Base-by-base conservation (phyloP, 768 basidiomycete species). In the Calocera cornea region DNA sequence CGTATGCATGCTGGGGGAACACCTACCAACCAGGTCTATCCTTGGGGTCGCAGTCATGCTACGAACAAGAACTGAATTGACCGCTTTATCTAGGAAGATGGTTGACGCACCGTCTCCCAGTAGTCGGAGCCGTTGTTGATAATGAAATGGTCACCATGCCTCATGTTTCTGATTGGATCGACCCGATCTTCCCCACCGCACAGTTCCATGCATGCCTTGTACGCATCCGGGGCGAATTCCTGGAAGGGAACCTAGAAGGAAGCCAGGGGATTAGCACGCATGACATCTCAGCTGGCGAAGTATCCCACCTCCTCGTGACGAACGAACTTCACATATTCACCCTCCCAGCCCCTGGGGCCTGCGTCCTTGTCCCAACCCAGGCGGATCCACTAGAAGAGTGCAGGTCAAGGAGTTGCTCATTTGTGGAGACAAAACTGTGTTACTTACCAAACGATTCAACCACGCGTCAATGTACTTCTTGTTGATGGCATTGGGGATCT, bases 401-500 rank as follows among this genome's bases (percentile, higher is more conserved):
- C 19, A 19, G 24, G 5, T 8, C 19, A 47, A 19, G 16, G 5
- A 47, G 16, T 47, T 19, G 16, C 44, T 47, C 24, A 19, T n/a
- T n/a, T n/a, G 19, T 19, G 44, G 44, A 47, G 24, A 47, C 19
- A 19, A 7, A 19, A 5, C 5, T 14, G 24, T 8, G 24, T 47
- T 17, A 19, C 44, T 47, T 70, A 72, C 16, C 44, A 47, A 19
- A 19, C 44, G 16, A 7, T 47, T 47, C 44, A 47, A 7, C 44
- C 80, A 83, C 44, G 81, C 79, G 29, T 71, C 78, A 1, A 84
- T 79, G 68, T 83, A 79, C 72, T 82, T 81, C 69, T 77, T 77
- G 7, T 81, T 79, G 72, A 86, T 86, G 0, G 83, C 84, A 34
- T 78, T 72, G 70, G 80, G 80, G 69, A 86, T 79, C 41, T 83